Conservation (phyloP, 2,329 filamentous ascomycete species). For the Sporothrix phasma region DNA sequence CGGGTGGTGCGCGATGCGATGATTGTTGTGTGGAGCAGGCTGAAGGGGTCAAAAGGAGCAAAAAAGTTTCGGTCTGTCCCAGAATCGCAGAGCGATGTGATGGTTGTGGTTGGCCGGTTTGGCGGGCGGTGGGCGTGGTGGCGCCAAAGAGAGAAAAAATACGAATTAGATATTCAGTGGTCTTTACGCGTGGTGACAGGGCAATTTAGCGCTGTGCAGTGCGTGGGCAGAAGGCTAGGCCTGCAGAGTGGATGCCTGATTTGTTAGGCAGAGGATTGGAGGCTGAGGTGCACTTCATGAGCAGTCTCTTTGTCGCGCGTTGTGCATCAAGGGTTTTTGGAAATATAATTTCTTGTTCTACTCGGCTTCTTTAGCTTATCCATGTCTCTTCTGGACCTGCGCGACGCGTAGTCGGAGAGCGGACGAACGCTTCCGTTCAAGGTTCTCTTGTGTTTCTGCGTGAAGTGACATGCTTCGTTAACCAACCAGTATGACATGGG, state of each 20-base stretch:
- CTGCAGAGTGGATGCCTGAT: not conserved
- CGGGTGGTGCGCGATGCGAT: not conserved
- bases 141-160: not conserved
- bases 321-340: not conserved
- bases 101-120: conserved; percentile 7
- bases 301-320: not conserved
- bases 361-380: not conserved
- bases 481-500: too few relatives aligned
- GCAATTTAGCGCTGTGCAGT: not conserved
- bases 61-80: conserved; percentile 5
- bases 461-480: not conserved
- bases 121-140: not conserved
- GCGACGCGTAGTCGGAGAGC: not conserved
- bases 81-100: not conserved
- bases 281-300: not conserved
- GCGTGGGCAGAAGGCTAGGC: not conserved
- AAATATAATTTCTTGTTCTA: not conserved
- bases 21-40: not conserved
- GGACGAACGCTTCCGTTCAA: not conserved
- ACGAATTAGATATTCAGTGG: not conserved
- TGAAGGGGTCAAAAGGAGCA: not conserved
- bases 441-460: not conserved
- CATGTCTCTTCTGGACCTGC: not conserved
- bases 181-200: not conserved
- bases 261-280: not conserved